phyloP scores from a whole-genome alignment of 2,329 filamentous ascomycete genomes.

The Microdochium paspali region DNA sequence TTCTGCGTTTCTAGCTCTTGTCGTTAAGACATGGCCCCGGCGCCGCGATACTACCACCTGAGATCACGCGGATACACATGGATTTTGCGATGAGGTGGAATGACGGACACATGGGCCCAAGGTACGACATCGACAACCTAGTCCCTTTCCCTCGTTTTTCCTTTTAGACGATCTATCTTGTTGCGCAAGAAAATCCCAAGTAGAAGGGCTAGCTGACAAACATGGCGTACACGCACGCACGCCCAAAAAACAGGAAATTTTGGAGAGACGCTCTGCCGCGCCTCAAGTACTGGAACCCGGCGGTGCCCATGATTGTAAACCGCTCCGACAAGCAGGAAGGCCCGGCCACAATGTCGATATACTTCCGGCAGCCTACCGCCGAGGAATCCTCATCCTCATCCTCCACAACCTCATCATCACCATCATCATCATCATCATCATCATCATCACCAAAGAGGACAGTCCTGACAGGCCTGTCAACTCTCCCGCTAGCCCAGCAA shows the following conservation, averaged over 20 bases:
- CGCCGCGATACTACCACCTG: constrained; percentile 68
- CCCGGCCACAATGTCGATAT: constrained; percentile 55
- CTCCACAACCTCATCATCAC: constrained; percentile 7
- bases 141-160: too few relatives aligned
- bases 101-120: constrained; percentile 63
- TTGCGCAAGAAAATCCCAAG: not conserved
- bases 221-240: not conserved
- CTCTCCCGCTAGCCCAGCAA: constrained; percentile 22
- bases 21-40: constrained; percentile 68
- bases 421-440: constrained; percentile 6
- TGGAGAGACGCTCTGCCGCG: constrained; percentile 75
- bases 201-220: not conserved
- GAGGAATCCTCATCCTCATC: too few relatives aligned
- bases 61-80: constrained; percentile 67
- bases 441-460: constrained; percentile 10
- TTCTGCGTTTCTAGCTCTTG: constrained; percentile 12
- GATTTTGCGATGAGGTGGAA: constrained; percentile 55
- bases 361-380: constrained; percentile 37
- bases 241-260: constrained; percentile 61
- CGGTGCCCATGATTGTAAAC: constrained; percentile 72
- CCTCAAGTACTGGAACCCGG: constrained; percentile 90
- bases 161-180: too few relatives aligned
- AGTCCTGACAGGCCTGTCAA: constrained; percentile 2
- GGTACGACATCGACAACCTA: constrained; percentile 35
- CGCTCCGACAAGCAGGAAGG: constrained; percentile 48